A percentile compares a stretch with the other conserved stretches of the same genome.
Conservation (phyloP, 257 asterid species). For the Plantago ovata region DNA sequence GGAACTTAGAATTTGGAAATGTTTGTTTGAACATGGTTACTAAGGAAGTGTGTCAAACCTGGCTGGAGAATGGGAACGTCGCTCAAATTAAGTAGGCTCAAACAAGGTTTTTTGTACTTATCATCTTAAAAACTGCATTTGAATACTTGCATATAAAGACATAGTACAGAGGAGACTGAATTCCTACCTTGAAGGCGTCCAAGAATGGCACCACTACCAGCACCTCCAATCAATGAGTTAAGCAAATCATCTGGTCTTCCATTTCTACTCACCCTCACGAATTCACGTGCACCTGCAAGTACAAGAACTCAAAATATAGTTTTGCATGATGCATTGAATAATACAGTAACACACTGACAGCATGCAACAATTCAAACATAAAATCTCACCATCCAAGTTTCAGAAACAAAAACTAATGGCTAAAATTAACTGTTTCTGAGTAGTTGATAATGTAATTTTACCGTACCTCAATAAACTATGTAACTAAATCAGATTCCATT, state of each 20-base stretch:
- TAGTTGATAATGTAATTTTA: no score
- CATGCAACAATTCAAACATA: neutral
- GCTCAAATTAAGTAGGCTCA: no score
- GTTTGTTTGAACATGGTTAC: no score
- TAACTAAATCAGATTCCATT: neutral
- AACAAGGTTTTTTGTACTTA: neutral
- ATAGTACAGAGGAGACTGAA: neutral
- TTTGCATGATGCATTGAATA: neutral
- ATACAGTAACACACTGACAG: neutral
- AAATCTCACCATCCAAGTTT: neutral
- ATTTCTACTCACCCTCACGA: conserved; percentile 66
- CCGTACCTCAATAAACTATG: neutral
- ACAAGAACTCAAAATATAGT: conserved; percentile 18
- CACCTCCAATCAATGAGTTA: conserved; percentile 84
- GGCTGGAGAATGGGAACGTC: no score
- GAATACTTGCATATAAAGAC: neutral
- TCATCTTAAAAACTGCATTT: neutral
- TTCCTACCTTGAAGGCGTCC: conserved; percentile 91
- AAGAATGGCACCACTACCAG: conserved; percentile 82
- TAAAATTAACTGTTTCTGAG: neutral
- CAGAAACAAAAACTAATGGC: neutral
- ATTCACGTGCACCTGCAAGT: conserved; percentile 87
- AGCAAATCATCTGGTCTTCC: conserved; percentile 82
- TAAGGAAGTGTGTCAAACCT: no score
- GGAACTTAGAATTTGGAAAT: no score